Evolutionary conservation across 495 filamentous ascomycete genomes (phyloP), one percentile per base, ranked within the genome.

Genomic region (Lasiosphaeria hispida): DNA sequence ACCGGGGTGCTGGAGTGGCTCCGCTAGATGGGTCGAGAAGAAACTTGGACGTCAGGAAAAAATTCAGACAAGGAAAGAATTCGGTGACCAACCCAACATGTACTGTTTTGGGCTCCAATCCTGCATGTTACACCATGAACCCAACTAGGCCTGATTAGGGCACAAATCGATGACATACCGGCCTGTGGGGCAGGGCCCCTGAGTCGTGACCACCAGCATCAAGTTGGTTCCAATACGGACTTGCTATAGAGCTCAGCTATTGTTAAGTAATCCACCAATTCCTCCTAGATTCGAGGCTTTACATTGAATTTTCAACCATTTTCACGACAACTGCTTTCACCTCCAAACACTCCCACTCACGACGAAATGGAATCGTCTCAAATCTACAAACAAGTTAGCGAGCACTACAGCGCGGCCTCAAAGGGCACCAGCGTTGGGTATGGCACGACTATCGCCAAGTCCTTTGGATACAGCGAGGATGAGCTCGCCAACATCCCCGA

Each of bases 391-490:
- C 53, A 70, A 49, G 74, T 79, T 15, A 45, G 69, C 54, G 58
- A 73, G 52, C 73, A 71, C 60, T 76, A 77, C 62, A 70, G 70
- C 55, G 60, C 66, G 4, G 72, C 76, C 10, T 60, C 64, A 7
- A 50, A 63, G 11, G 53, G 23, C 15, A 67, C 56, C 51, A 55
- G 53, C 42, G 48, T 57, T 44, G 69, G 76, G 43, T 75, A 76
- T 49, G 58, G 67, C 48, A 62, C 68, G 48, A 40, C 64, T 7
- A 76, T 87, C 15, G 85, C 85, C 40, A 69, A 70, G 48, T 77
- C 84, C 0, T 86, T 88, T 58, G 85, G 86, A 23, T 88, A 89
- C 65, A 68, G 69, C 37, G 60, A 65, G 19, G 77, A 77, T 18
- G 83, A 88, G 15, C 75, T 88, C 3, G 59, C 69, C 37, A 68